phyloP scores from a whole-genome alignment of 2,329 filamentous ascomycete genomes.

The Ophiostoma novo-ulmi region DNA sequence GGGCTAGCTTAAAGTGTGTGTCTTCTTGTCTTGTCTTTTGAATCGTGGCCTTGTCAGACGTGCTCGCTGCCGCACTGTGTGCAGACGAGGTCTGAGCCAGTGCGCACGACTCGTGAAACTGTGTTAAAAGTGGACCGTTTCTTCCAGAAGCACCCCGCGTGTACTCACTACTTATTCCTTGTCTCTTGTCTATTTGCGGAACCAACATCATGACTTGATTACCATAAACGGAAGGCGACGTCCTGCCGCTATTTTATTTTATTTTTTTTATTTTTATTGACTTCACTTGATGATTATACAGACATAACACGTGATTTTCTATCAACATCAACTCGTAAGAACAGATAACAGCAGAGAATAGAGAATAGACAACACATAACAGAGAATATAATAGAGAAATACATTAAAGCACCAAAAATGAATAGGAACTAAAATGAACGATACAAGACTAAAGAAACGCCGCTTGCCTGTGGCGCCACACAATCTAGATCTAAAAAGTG shows the following conservation, averaged over 20 bases:
- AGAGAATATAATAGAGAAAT: background rate
- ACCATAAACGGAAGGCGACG: background rate
- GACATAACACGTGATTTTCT: background rate
- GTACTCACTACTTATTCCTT: no score
- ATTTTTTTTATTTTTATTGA: background rate
- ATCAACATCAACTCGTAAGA: background rate
- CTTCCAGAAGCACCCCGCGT: constrained; percentile 6
- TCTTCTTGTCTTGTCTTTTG: constrained; percentile 12
- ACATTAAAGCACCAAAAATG: constrained; percentile 6
- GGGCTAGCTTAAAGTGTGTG: background rate
- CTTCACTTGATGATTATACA: background rate
- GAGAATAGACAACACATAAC: background rate
- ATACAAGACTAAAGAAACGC: background rate
- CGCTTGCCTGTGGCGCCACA: background rate
- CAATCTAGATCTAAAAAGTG: background rate
- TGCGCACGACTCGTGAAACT: background rate
- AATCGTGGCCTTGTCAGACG: constrained; percentile 22
- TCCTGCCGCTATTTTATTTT: background rate
- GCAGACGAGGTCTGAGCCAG: background rate
- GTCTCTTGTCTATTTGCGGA: no score
- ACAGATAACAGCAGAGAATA: background rate
- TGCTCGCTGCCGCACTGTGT: background rate
- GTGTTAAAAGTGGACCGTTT: background rate
- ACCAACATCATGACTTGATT: background rate
- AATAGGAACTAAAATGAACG: background rate